Evolutionary conservation across 2,329 filamentous ascomycete species (phyloP).

Genomic region (Penicillium sclerotigenum): DNA sequence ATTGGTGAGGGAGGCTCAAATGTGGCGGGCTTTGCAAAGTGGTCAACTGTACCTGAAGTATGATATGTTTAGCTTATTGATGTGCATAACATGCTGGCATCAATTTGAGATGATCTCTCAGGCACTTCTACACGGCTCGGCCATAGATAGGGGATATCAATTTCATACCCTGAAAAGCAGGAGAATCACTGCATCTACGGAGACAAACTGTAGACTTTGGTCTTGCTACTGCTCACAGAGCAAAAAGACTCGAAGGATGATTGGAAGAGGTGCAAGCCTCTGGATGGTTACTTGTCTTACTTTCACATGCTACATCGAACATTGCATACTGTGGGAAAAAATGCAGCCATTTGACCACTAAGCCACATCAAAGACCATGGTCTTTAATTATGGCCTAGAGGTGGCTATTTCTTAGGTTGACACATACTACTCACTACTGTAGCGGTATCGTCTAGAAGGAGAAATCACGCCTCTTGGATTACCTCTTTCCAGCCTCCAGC

Average conservation of each 20-base stretch:
- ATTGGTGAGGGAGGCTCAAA: slow-evolving; percentile 5
- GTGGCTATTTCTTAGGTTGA: too few relatives aligned
- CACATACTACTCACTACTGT: too few relatives aligned
- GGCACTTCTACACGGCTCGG: background rate
- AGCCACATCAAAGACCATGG: too few relatives aligned
- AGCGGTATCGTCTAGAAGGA: background rate
- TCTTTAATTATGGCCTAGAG: too few relatives aligned
- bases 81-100: background rate
- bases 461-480: background rate
- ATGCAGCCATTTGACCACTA: too few relatives aligned
- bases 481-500: background rate
- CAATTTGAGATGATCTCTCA: background rate
- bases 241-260: slow-evolving; percentile 14
- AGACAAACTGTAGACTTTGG: slow-evolving; percentile 8
- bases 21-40: background rate
- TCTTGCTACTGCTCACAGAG: slow-evolving; percentile 7
- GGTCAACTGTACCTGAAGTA: background rate
- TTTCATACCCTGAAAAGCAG: background rate
- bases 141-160: background rate
- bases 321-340: too few relatives aligned
- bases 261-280: slow-evolving; percentile 1
- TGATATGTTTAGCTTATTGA: background rate
- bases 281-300: too few relatives aligned
- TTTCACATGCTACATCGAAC: too few relatives aligned
- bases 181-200: slow-evolving; percentile 4